Evolutionary conservation across 2,329 filamentous ascomycete species (phyloP), one percentile per base, ranked within the genome.

Genomic region (Colletotrichum higginsianum): DNA sequence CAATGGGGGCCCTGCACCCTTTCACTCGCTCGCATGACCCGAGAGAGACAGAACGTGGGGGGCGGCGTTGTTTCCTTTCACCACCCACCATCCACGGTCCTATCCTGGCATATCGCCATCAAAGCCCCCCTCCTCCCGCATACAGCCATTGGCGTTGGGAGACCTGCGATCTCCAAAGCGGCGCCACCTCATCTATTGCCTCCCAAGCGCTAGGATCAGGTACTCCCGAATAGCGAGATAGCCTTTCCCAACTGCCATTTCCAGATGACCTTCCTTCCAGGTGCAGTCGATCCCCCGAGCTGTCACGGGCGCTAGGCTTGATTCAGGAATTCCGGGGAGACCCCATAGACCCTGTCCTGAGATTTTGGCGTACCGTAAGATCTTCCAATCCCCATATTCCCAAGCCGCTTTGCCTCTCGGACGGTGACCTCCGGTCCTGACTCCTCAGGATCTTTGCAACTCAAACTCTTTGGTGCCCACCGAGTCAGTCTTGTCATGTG

Each of bases 1-100:
- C 35, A 38, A 38, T 9, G 35, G 35, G 35, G 35, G 2, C 0
- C 2, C 30, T 8, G 30, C 30, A 5, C 35, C 35, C 35, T 38
- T 38, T 38, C 35, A 53, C 18, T 16, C 56, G 21, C 53, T 66
- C 62, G 62, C 57, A 35, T 53, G 44, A 57, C 44, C 42, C 58
- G 46, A 60, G 47, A 21, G 35, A 40, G 60, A 65, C 46, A 50
- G 47, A 47, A 65, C 71, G 71, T 73, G 71, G 71, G 67, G 71
- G 68, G 35, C 47, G 40, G 35, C 47, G 46, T 66, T 16, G 50
- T 61, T 55, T 58, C 56, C 67, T 55, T 18, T 58, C 23, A 53
- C 46, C 38, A 63, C 38, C 35, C 38, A 63, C 38, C 26, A 61
- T 49, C 23, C 53, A 60, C 46, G 42, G 65, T 40, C 53, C 35